Conservation (phyloP, 192 early-diverging fungal genomes). For the Paraglomus brasilianum region DNA sequence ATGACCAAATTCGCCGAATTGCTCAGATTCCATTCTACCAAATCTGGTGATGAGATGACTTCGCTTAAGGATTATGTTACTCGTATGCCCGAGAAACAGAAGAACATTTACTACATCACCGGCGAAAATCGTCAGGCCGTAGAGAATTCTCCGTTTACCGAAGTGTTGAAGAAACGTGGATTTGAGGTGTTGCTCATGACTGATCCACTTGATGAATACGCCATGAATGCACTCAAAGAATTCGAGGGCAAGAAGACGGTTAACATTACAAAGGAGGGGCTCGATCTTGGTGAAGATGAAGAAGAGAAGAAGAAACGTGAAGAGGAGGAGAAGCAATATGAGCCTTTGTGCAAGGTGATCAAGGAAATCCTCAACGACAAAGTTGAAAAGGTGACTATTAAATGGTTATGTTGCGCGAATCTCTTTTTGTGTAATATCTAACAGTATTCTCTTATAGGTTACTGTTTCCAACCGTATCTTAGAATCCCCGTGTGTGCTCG, state of each 20-base stretch:
- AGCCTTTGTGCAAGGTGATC: conserved; percentile 87
- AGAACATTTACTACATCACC: conserved; percentile 99
- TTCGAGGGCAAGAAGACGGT: conserved; percentile 99
- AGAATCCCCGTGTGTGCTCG: conserved; percentile 97
- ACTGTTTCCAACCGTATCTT: conserved; percentile 91
- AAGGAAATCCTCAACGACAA: conserved; percentile 99
- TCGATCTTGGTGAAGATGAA: conserved; percentile 98
- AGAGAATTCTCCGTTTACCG: conserved; percentile 97
- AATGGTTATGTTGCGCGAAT: neutral
- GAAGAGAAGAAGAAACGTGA: conserved; percentile 95
- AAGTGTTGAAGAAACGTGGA: conserved; percentile 99
- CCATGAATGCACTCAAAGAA: conserved; percentile 97
- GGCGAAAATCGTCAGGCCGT: conserved; percentile 92
- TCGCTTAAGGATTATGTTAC: conserved; percentile 99
- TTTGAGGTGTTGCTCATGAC: conserved; percentile 98
- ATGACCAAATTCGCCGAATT: conserved; percentile 95
- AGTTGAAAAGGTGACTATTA: conserved; percentile 81
- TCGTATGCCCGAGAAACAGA: conserved; percentile 99
- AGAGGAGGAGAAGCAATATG: conserved; percentile 88
- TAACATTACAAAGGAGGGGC: conserved; percentile 98
- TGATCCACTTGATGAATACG: conserved; percentile 99
- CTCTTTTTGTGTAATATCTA: conserved; percentile 28
- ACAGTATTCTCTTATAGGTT: conserved; percentile 14
- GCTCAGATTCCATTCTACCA: conserved; percentile 98
- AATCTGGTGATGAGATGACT: conserved; percentile 96